Conservation (phyloP, 306 rosid genomes). For the Rosa persica region DNA sequence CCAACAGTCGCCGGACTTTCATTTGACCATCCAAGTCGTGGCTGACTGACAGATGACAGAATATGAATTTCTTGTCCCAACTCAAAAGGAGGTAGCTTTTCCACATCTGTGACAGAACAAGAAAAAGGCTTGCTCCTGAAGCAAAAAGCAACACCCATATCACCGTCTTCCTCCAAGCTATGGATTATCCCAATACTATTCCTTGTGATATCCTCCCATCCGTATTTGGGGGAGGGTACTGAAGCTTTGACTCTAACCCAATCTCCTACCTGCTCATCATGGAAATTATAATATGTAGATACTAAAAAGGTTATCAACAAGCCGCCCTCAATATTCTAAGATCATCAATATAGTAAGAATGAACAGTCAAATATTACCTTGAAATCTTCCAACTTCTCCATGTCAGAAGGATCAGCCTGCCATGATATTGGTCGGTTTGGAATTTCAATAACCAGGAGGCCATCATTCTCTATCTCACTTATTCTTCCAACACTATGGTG, state of each 20-base stretch:
- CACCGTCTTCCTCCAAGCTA: slow-evolving; percentile 93
- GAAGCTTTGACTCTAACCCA: slow-evolving; percentile 99
- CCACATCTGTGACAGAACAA: slow-evolving; percentile 95
- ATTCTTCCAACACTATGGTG: slow-evolving; percentile 96
- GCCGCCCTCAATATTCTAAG: slow-evolving; percentile 8
- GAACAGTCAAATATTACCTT: slow-evolving; percentile 50
- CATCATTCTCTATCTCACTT: slow-evolving; percentile 96
- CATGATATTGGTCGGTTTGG: slow-evolving; percentile 94
- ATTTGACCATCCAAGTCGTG: slow-evolving; percentile 95
- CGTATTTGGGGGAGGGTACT: slow-evolving; percentile 94
- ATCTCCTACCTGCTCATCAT: slow-evolving; percentile 75
- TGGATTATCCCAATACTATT: slow-evolving; percentile 90
- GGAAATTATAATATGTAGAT: slow-evolving; percentile 19
- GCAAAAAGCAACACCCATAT: slow-evolving; percentile 94
- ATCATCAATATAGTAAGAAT: slow-evolving; percentile 14
- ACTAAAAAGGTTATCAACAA: slow-evolving; percentile 17
- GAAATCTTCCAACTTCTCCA: slow-evolving; percentile 97
- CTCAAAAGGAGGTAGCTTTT: slow-evolving; percentile 84
- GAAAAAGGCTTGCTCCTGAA: slow-evolving; percentile 90
- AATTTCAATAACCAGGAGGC: slow-evolving; percentile 87
- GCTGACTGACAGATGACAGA: slow-evolving; percentile 72
- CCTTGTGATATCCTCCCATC: slow-evolving; percentile 96
- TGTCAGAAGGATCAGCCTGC: slow-evolving; percentile 99
- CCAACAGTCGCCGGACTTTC: slow-evolving; percentile 94
- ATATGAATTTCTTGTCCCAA: slow-evolving; percentile 86